Percentiles rank a stretch among this genome's conserved stretches.
Evolutionary conservation across 768 basidiomycete species (phyloP).

Genomic region (Stropharia rugosoannulata): DNA sequence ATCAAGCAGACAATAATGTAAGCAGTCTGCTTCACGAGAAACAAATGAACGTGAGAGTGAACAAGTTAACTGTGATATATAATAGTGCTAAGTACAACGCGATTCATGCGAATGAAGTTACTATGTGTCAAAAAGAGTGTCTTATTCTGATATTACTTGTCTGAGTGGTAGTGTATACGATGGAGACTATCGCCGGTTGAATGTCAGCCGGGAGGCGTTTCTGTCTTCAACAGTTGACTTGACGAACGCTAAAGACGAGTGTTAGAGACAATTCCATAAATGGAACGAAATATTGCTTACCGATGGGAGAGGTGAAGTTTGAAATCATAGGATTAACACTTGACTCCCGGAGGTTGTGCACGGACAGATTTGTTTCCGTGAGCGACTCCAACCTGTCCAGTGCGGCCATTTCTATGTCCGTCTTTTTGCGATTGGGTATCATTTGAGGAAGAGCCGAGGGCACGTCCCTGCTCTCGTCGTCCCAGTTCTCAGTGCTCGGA

Average conservation of each 20-base stretch:
- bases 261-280: conserved; percentile 20
- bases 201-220: conserved; percentile 30
- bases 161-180: too few relatives aligned
- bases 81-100: too few relatives aligned
- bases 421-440: conserved; percentile 41
- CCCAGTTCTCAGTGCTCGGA: conserved; percentile 10
- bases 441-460: conserved; percentile 30
- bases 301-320: conserved; percentile 70
- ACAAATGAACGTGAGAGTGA: not conserved
- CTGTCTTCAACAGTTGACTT: conserved; percentile 16
- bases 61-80: not conserved
- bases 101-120: too few relatives aligned
- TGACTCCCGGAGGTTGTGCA: conserved; percentile 35
- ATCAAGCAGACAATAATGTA: too few relatives aligned
- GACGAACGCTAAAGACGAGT: not conserved
- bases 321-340: conserved; percentile 54
- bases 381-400: conserved; percentile 26
- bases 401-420: conserved; percentile 32
- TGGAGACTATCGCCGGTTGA: conserved; percentile 24
- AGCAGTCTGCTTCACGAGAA: not conserved
- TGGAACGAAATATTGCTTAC: conserved; percentile 31
- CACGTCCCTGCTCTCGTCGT: conserved; percentile 32
- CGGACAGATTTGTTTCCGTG: conserved; percentile 44
- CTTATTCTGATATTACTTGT: too few relatives aligned
- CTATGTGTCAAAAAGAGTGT: too few relatives aligned